Conservation (phyloP, 306 rosid species). For the Amphicarpaea edgeworthii region DNA sequence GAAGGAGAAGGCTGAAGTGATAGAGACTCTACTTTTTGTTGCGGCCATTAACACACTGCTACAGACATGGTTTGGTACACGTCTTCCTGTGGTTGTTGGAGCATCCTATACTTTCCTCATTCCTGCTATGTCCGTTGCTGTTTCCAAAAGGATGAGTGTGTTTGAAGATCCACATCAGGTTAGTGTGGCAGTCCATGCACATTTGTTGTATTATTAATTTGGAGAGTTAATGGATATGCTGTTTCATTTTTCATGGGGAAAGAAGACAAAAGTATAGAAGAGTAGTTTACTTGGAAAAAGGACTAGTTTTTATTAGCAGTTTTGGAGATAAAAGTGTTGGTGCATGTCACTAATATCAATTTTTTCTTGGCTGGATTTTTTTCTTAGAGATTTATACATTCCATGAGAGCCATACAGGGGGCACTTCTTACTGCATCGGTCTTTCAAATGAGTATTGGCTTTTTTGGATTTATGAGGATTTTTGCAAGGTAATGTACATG, state of each 20-base stretch:
- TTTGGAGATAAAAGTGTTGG: neutral
- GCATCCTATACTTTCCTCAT: constrained; percentile 70
- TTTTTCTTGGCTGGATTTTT: too few species aligned
- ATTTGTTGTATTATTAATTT: too few species aligned
- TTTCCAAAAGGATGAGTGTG: constrained; percentile 57
- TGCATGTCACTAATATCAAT: too few species aligned
- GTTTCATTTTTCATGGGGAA: constrained; percentile 12
- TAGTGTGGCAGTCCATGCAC: too few species aligned
- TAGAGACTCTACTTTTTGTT: constrained; percentile 79
- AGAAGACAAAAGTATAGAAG: neutral
- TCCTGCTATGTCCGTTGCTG: constrained; percentile 62
- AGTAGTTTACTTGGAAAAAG: neutral
- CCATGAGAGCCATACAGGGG: too few species aligned
- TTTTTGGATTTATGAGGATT: too few species aligned
- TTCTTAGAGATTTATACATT: too few species aligned
- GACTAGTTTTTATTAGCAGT: neutral
- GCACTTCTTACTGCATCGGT: too few species aligned
- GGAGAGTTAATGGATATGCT: too few species aligned
- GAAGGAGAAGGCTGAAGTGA: constrained; percentile 86
- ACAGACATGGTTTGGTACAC: constrained; percentile 75
- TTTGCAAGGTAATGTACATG: too few species aligned
- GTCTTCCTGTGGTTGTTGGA: constrained; percentile 84
- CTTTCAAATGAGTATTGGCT: too few species aligned
- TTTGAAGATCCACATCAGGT: constrained; percentile 71
- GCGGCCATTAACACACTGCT: constrained; percentile 76